These are phyloP conservation scores for Hypoxylon trugodes DNA, from an alignment of 495 filamentous ascomycete species.

Conservation along the genomic window DNA sequence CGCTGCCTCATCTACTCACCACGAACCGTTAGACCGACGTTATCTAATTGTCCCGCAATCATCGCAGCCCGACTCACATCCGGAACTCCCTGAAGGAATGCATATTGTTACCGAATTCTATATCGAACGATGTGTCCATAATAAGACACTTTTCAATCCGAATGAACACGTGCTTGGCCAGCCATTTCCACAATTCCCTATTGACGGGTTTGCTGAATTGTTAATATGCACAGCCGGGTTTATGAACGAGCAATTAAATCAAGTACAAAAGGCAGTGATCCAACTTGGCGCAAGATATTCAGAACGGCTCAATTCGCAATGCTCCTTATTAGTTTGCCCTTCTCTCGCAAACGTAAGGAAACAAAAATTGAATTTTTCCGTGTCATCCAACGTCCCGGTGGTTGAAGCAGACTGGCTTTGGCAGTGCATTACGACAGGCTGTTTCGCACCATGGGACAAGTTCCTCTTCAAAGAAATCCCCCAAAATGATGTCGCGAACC, in stretches of 20 bases:
- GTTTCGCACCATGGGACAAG: conserved; percentile 46
- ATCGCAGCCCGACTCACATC: conserved; percentile 51
- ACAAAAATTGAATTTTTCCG: conserved; percentile 80
- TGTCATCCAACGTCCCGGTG: conserved; percentile 76
- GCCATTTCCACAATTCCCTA: conserved; percentile 74
- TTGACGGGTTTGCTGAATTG: conserved; percentile 71
- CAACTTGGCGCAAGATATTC: conserved; percentile 83
- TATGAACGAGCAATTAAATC: conserved; percentile 81
- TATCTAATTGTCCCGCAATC: conserved; percentile 62
- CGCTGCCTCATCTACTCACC: conserved; percentile 42
- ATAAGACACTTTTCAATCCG: conserved; percentile 75
- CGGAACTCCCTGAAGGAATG: conserved; percentile 48
- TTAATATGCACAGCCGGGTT: conserved; percentile 84
- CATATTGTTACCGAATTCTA: conserved; percentile 86
- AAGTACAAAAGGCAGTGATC: conserved; percentile 76
- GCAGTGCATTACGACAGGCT: conserved; percentile 69
- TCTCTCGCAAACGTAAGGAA: conserved; percentile 61
- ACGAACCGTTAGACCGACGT: conserved; percentile 37
- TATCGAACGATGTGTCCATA: conserved; percentile 85
- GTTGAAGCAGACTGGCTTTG: conserved; percentile 85
- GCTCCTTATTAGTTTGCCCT: conserved; percentile 75
- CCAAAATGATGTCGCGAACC: conserved; percentile 27
- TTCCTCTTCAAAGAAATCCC: conserved; percentile 49
- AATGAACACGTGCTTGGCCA: conserved; percentile 73
- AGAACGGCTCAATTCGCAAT: conserved; percentile 71